Evolutionary conservation across 495 filamentous ascomycete genomes (phyloP).

Genomic region (Bacidia rubella): DNA sequence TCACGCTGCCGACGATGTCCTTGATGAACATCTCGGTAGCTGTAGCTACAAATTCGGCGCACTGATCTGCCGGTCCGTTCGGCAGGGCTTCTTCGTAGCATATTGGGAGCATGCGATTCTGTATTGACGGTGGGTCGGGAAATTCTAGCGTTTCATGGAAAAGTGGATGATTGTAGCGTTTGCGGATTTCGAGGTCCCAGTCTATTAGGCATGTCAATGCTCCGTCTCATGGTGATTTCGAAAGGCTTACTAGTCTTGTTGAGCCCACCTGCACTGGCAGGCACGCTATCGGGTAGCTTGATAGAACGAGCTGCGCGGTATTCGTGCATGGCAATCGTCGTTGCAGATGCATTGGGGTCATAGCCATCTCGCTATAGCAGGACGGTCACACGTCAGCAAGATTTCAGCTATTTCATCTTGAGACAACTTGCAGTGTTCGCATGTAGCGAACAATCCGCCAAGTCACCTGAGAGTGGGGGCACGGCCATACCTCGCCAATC

Average conservation of each 20-base stretch:
- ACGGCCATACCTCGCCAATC: constrained; percentile 42
- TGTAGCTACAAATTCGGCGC: constrained; percentile 74
- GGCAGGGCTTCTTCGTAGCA: constrained; percentile 83
- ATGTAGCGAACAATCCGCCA: neutral
- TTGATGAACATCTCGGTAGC: constrained; percentile 90
- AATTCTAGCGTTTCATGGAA: constrained; percentile 88
- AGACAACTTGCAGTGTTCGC: neutral
- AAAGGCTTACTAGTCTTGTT: constrained; percentile 75
- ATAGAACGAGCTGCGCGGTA: constrained; percentile 55
- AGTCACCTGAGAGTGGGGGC: neutral
- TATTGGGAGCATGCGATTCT: constrained; percentile 79
- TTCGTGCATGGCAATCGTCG: constrained; percentile 52
- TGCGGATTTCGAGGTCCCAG: constrained; percentile 83
- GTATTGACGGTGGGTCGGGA: constrained; percentile 65
- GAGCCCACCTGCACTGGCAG: constrained; percentile 69
- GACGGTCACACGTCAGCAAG: neutral
- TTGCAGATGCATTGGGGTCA: constrained; percentile 28
- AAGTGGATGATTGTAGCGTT: constrained; percentile 77
- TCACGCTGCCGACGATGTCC: constrained; percentile 65
- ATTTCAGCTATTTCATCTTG: neutral
- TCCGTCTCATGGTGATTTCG: no score
- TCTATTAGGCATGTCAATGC: no score
- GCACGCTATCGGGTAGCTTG: constrained; percentile 53
- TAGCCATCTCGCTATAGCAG: constrained; percentile 47
- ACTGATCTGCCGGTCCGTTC: constrained; percentile 55